A percentile compares a stretch with the other conserved stretches of the same genome.
Evolutionary conservation across 495 filamentous ascomycete species (phyloP).

Genomic region (Xylaria castorea): DNA sequence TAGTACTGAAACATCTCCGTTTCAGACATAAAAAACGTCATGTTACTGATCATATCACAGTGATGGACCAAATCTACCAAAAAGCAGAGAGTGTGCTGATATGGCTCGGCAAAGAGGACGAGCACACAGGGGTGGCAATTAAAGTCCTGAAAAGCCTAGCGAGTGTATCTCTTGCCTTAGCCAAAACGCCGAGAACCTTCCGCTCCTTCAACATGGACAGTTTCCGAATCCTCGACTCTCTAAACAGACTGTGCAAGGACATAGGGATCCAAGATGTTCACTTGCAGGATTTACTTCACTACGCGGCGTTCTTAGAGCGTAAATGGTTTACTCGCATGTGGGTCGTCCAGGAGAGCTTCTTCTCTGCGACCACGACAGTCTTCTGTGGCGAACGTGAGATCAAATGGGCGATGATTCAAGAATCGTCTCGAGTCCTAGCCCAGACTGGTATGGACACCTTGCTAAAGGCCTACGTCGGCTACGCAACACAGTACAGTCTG

Average conservation of each 20-base stretch:
- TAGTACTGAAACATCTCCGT: background rate
- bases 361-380: slow-evolving; percentile 26
- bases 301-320: slow-evolving; percentile 15
- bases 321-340: slow-evolving; percentile 21
- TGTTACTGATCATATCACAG: slow-evolving; percentile 22
- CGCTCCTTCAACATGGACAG: slow-evolving; percentile 6
- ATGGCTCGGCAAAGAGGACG: slow-evolving; percentile 20
- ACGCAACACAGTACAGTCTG: slow-evolving; percentile 13
- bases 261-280: background rate
- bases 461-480: slow-evolving; percentile 19
- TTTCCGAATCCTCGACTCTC: background rate
- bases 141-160: slow-evolving; percentile 12
- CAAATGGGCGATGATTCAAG: slow-evolving; percentile 23
- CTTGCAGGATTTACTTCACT: background rate
- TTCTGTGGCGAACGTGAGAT: slow-evolving; percentile 12
- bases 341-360: slow-evolving; percentile 25
- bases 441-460: slow-evolving; percentile 27
- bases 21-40: background rate
- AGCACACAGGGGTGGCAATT: slow-evolving; percentile 16
- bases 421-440: slow-evolving; percentile 21
- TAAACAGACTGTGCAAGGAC: background rate
- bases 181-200: background rate
- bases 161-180: background rate
- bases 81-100: slow-evolving; percentile 17
- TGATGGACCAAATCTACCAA: slow-evolving; percentile 40